Evolutionary conservation across 257 asterid species (phyloP), one percentile per base, ranked within the genome.

Genomic region (Nicotiana otophora): DNA sequence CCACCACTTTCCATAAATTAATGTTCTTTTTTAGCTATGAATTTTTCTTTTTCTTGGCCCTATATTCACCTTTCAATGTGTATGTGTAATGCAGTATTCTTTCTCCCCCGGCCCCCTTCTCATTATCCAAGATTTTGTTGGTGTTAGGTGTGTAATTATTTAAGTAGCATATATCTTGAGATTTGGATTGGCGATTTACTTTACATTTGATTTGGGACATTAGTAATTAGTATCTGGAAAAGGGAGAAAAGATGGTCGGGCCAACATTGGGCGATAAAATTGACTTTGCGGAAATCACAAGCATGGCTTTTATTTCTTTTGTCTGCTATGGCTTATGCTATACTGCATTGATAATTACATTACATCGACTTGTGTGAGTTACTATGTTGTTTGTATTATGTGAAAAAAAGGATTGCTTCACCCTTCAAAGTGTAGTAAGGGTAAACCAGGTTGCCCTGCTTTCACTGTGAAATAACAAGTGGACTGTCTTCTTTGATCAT

Each of bases 241-340:
- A 48, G 5, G 9, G 55, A 7, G 23, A 15, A 60, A 46, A 72
- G 31, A 72, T 46, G 10, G 61, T 30, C 48, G 79, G 78, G 79
- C 14, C 79, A 72, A 12, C 42, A 14, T 28, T 74, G 81, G 64
- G 0, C 36, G 36, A 82, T 76, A 82, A 63, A 80, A 26, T 19
- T 66, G 26, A 61, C 89, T 86, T 88, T 87, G 90, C 89, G 80
- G 82, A 68, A 68, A 53, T 86, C 88, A 39, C 91, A 91, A 86
- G 88, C 87, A 86, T 91, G 61, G 88, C 87, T 86, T 88, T 78
- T 69, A 2, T 30, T 20, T 28, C 34, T 61, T 61, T 81, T 87
- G 83, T 80, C 90, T 79, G 84, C 54, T 60, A 53, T 80, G 57
- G 62, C 65, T 28, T 23, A n/a, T 64, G 5, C 76, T 61, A 9